Conservation (phyloP, 805 yeast species). For the Saccharomycopsis oosterbeekiorum region DNA sequence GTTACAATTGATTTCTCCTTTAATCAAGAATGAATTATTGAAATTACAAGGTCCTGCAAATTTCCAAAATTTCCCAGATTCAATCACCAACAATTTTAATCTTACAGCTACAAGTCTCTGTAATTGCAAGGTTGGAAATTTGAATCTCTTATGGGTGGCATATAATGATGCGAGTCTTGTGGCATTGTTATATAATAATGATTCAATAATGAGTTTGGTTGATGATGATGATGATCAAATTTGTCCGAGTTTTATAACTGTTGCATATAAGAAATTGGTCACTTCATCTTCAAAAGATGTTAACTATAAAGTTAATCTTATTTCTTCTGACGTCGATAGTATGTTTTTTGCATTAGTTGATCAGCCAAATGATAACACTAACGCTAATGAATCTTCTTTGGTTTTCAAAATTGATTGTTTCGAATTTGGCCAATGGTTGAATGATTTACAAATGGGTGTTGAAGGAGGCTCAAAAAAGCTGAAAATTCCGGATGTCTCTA, state of each 20-base stretch:
- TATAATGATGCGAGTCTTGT: constrained; percentile 6
- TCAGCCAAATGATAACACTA: neutral
- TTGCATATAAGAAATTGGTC: neutral
- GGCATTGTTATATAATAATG: neutral
- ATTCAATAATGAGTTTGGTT: constrained; percentile 11
- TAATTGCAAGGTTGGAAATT: neutral
- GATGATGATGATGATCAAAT: constrained; percentile 1
- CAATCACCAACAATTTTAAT: neutral
- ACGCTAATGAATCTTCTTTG: neutral
- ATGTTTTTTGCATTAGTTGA: constrained; percentile 4
- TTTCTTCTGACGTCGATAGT: neutral
- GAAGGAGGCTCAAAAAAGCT: neutral
- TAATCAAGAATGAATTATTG: neutral
- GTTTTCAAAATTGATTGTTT: constrained; percentile 7
- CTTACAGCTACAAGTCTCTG: constrained; percentile 4
- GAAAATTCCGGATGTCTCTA: neutral
- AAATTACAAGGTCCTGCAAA: constrained; percentile 15
- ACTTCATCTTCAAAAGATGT: neutral
- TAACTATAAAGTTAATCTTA: neutral
- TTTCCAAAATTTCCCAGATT: constrained; percentile 4
- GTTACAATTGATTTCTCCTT: neutral
- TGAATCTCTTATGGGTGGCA: constrained; percentile 7
- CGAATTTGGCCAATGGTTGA: constrained; percentile 19
- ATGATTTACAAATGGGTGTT: constrained; percentile 20
- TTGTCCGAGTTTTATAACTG: neutral